These are phyloP conservation scores for Fusarium multiceps DNA, from an alignment of 2,329 filamentous ascomycete genomes.

Conservation along the genomic window DNA sequence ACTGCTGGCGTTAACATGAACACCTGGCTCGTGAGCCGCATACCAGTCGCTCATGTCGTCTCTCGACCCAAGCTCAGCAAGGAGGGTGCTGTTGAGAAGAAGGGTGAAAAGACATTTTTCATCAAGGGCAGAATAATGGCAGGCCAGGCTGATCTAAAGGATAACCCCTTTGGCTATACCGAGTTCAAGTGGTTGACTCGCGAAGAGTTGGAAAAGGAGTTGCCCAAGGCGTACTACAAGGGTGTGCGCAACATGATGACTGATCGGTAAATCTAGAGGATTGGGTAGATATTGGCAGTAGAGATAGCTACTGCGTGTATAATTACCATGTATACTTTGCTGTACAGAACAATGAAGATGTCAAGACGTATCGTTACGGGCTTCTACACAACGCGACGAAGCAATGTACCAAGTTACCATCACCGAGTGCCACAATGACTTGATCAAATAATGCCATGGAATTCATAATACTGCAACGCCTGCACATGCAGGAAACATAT, in stretches of 20 bases:
- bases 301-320: conserved; percentile 41
- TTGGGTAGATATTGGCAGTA: conserved; percentile 25
- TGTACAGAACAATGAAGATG: conserved; percentile 42
- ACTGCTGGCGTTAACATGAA: conserved; percentile 96
- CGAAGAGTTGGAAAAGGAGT: conserved; percentile 80
- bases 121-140: conserved; percentile 97
- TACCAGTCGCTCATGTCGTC: conserved; percentile 84
- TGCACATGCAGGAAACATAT: conserved; percentile 22
- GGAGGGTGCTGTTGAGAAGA: conserved; percentile 56
- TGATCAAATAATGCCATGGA: neutral
- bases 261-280: conserved; percentile 67
- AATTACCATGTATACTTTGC: conserved; percentile 48
- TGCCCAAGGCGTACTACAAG: conserved; percentile 77
- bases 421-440: neutral
- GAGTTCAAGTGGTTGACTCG: conserved; percentile 95
- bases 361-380: conserved; percentile 5
- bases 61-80: conserved; percentile 61
- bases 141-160: conserved; percentile 84
- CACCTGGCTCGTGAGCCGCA: conserved; percentile 94
- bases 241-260: conserved; percentile 85
- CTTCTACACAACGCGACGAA: neutral
- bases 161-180: conserved; percentile 76
- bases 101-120: conserved; percentile 90
- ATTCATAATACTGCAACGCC: conserved; percentile 4
- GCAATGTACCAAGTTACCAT: neutral